Evolutionary conservation across 768 basidiomycete genomes (phyloP).

Genomic region (Suillus fuscotomentosus): DNA sequence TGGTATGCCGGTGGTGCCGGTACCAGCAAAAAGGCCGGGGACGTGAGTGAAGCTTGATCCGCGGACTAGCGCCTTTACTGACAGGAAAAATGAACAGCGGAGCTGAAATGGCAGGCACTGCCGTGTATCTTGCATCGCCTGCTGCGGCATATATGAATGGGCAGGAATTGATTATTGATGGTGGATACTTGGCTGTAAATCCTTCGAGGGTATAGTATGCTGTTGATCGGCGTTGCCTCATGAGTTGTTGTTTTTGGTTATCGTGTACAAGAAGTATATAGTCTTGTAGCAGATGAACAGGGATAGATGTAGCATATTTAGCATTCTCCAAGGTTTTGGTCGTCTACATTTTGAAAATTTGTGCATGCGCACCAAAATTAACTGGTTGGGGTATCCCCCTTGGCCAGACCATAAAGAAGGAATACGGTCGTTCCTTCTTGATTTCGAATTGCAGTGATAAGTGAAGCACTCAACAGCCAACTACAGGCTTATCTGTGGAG

Average conservation of each 20-base stretch:
- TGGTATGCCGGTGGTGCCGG: conserved; percentile 56
- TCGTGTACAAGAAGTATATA: not conserved
- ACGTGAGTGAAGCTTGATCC: conserved; percentile 45
- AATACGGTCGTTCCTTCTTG: not conserved
- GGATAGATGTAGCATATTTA: not conserved
- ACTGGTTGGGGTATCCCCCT: not conserved
- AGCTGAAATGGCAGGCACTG: conserved; percentile 76
- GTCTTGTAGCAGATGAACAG: not conserved
- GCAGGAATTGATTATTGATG: conserved; percentile 77
- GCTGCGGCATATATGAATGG: conserved; percentile 77
- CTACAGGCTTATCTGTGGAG: not conserved
- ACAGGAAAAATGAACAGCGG: conserved; percentile 39
- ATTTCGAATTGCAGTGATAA: conserved; percentile 9
- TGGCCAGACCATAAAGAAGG: not conserved
- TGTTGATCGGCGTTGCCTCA: not conserved
- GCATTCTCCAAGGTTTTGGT: not conserved
- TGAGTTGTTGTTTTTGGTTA: not conserved
- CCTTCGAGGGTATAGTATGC: conserved; percentile 45
- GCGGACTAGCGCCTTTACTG: conserved; percentile 2
- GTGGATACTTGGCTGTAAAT: conserved; percentile 73
- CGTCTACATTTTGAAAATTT: not conserved
- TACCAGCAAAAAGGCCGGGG: conserved; percentile 65
- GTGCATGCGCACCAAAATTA: not conserved
- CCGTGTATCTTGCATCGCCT: conserved; percentile 68
- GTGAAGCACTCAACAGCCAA: not conserved